A percentile compares a stretch with the other conserved stretches of the same genome.
phyloP scores from a whole-genome alignment of 1,284 basidiomycete species.

The Anthracocystis panici-leucophaei region DNA sequence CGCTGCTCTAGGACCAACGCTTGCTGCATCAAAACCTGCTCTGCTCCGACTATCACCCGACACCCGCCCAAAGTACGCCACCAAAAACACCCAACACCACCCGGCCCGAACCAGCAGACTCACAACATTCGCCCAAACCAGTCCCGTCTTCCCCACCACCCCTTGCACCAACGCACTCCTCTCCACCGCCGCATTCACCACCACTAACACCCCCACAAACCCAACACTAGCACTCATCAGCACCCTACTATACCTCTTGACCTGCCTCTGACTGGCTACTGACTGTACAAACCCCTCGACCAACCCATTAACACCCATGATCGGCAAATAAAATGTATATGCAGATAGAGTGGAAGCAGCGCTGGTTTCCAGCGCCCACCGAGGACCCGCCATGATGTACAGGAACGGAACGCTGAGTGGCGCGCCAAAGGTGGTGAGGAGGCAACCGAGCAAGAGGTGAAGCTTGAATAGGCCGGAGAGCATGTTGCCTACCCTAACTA shows the following conservation, averaged over 20 bases:
- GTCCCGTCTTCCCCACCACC: slow-evolving; percentile 20
- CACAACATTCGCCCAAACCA: slow-evolving; percentile 50
- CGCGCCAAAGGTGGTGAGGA: slow-evolving; percentile 54
- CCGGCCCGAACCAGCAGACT: slow-evolving; percentile 29
- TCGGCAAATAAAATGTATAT: slow-evolving; percentile 63
- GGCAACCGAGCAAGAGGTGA: slow-evolving; percentile 50
- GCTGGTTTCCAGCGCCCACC: slow-evolving; percentile 55
- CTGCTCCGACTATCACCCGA: background rate
- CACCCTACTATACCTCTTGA: slow-evolving; percentile 52
- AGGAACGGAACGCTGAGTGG: slow-evolving; percentile 56
- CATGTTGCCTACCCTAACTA: slow-evolving; percentile 18
- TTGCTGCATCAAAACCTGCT: background rate
- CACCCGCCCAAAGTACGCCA: slow-evolving; percentile 20
- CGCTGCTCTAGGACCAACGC: slow-evolving; percentile 11
- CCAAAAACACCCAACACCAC: slow-evolving; percentile 45
- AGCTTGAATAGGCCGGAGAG: slow-evolving; percentile 49
- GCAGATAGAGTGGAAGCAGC: slow-evolving; percentile 58
- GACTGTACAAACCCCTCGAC: slow-evolving; percentile 66
- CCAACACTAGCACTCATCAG: slow-evolving; percentile 50
- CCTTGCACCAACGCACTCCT: background rate
- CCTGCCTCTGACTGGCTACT: slow-evolving; percentile 36
- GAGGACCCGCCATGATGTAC: slow-evolving; percentile 58
- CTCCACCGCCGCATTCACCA: slow-evolving; percentile 3
- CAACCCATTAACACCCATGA: slow-evolving; percentile 67
- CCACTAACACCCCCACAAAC: slow-evolving; percentile 45